Evolutionary conservation across 495 filamentous ascomycete species (phyloP).

Genomic region (Lepidopterella palustris): DNA sequence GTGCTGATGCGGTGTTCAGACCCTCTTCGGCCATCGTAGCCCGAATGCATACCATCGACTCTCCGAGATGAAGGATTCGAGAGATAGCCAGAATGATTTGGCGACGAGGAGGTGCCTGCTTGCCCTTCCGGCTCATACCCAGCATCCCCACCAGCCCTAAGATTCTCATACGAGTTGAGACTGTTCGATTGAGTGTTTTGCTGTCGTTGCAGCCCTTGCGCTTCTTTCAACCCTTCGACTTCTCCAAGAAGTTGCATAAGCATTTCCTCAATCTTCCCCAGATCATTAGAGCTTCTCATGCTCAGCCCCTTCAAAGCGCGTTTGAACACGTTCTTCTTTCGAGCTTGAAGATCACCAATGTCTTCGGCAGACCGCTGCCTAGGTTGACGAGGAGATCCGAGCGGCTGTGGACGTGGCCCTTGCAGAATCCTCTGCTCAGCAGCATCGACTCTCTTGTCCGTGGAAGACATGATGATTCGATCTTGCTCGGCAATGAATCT

Average conservation of each 20-base stretch:
- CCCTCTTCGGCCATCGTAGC: constrained; percentile 53
- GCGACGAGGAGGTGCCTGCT: constrained; percentile 67
- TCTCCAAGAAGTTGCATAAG: constrained; percentile 84
- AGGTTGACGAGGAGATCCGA: constrained; percentile 50
- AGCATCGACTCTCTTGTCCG: constrained; percentile 78
- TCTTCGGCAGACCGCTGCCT: constrained; percentile 54
- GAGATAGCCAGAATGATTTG: constrained; percentile 71
- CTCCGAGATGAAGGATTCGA: constrained; percentile 60
- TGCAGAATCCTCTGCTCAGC: constrained; percentile 73
- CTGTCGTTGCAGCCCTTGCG: constrained; percentile 33
- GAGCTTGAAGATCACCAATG: constrained; percentile 64
- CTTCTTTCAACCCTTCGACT: constrained; percentile 78
- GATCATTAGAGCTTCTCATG: constrained; percentile 77
- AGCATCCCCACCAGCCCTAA: constrained; percentile 50
- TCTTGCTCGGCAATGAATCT: constrained; percentile 81
- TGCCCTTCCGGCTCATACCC: constrained; percentile 81
- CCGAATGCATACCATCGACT: constrained; percentile 49
- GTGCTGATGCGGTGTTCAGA: constrained; percentile 80
- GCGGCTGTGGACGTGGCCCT: constrained; percentile 81
- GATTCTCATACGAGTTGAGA: constrained; percentile 46
- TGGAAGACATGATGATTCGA: constrained; percentile 71
- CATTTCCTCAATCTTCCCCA: constrained; percentile 92
- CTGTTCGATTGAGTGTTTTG: constrained; percentile 33
- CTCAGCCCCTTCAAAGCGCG: constrained; percentile 85
- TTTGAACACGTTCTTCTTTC: constrained; percentile 84